Percentiles rank a stretch among this genome's conserved stretches.
These are phyloP conservation scores for Diplocarpon mali DNA, from an alignment of 2,329 filamentous ascomycete genomes.

Conservation along the genomic window DNA sequence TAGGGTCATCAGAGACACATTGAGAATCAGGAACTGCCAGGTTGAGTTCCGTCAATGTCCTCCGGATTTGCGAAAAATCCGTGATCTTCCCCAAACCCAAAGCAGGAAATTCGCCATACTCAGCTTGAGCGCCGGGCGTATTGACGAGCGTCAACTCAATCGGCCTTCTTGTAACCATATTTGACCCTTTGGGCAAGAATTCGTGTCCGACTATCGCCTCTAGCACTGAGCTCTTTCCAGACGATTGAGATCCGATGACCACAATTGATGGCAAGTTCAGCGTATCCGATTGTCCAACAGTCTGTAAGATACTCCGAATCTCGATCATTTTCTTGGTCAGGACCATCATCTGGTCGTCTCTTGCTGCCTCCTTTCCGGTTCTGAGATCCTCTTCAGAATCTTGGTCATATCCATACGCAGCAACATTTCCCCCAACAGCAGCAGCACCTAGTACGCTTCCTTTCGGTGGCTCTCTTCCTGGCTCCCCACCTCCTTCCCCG, in stretches of 20 bases:
- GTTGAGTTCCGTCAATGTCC: slow-evolving; percentile 90
- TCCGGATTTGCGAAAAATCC: slow-evolving; percentile 85
- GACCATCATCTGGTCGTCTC: slow-evolving; percentile 99
- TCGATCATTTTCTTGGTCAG: slow-evolving; percentile 99
- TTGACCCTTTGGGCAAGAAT: slow-evolving; percentile 93
- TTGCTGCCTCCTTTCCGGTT: slow-evolving; percentile 53
- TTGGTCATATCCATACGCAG: slow-evolving; percentile 69
- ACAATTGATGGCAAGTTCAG: slow-evolving; percentile 91
- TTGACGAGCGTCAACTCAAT: slow-evolving; percentile 96
- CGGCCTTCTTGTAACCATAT: slow-evolving; percentile 93
- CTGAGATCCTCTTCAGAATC: slow-evolving; percentile 53
- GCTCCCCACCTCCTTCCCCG: slow-evolving; percentile 30
- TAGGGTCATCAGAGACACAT: slow-evolving; percentile 93
- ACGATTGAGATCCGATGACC: slow-evolving; percentile 97
- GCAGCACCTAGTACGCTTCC: slow-evolving; percentile 50
- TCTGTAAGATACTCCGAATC: slow-evolving; percentile 83
- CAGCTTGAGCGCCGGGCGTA: slow-evolving; percentile 72
- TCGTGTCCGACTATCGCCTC: slow-evolving; percentile 97
- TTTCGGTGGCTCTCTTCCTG: slow-evolving; percentile 39
- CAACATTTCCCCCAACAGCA: slow-evolving; percentile 58
- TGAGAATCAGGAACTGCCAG: slow-evolving; percentile 81
- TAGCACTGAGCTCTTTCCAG: slow-evolving; percentile 92
- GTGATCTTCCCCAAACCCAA: slow-evolving; percentile 80
- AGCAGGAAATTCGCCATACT: slow-evolving; percentile 95
- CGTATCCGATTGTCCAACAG: slow-evolving; percentile 81